A percentile compares a stretch with the other conserved stretches of the same genome.
Evolutionary conservation across 108 stramenopile species (phyloP).

Genomic region (Chaetoceros muelleri): DNA sequence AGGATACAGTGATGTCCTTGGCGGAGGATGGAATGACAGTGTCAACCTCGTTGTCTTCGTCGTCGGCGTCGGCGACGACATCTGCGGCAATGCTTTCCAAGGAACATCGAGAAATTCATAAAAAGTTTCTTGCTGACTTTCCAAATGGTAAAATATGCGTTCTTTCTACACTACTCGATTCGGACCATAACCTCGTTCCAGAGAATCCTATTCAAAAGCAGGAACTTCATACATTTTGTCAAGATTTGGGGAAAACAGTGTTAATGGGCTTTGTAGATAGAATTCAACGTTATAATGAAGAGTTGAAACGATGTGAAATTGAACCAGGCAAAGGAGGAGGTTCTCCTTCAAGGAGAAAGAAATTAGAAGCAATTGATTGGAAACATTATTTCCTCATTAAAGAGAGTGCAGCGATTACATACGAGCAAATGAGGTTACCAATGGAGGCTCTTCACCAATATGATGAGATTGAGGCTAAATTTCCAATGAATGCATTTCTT

Average conservation of each 20-base stretch:
- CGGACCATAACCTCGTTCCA: neutral
- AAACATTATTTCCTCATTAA: constrained; percentile 73
- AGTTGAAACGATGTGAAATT: constrained; percentile 51
- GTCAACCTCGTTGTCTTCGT: too few relatives aligned
- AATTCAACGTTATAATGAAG: constrained; percentile 58
- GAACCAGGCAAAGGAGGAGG: constrained; percentile 29
- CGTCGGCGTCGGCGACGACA: constrained; percentile 2
- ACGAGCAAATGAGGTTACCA: constrained; percentile 72
- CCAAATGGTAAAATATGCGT: constrained; percentile 59
- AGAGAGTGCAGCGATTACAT: constrained; percentile 70
- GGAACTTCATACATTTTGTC: constrained; percentile 66
- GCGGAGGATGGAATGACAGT: neutral
- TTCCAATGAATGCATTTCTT: constrained; percentile 36
- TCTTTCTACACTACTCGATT: constrained; percentile 43
- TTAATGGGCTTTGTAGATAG: constrained; percentile 62
- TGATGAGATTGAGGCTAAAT: constrained; percentile 56
- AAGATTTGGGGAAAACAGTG: constrained; percentile 45
- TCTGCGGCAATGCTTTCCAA: constrained; percentile 17
- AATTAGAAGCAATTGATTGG: constrained; percentile 33
- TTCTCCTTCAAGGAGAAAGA: constrained; percentile 14
- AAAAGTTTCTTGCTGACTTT: constrained; percentile 61
- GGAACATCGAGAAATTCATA: constrained; percentile 39
- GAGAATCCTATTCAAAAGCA: constrained; percentile 21
- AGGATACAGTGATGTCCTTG: neutral
- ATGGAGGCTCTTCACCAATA: constrained; percentile 71